Evolutionary conservation across 441 rosid species (phyloP), one percentile per base, ranked within the genome.

Genomic region (Melianthus villosus): DNA sequence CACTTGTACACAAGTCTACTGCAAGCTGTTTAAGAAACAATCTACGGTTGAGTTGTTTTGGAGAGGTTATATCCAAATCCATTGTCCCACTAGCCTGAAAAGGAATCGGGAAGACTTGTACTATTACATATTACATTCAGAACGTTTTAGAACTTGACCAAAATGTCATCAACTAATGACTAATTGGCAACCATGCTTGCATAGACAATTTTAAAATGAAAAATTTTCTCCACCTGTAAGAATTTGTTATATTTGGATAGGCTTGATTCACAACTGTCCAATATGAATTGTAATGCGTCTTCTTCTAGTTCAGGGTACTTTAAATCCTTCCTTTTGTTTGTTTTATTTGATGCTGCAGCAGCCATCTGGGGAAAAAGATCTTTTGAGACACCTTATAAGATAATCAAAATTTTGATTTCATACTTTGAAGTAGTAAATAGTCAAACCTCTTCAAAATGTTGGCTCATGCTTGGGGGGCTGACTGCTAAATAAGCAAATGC

Each of bases 51-150:
- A 83, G 68, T 40, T 80, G 97, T 65, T 78, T 89, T 5, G 92
- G 97, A 43, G 95, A 81, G 53, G 93, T 81, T 57, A 81, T 73
- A 38, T 89, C 97, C 67, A 89, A 71, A 61, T 83, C 97, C 87
- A 81, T 81, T 10, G 83, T 67, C 60, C 93, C 93, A 65, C 95
- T 89, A 57, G 65, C 93, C 97, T 81, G 54, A 3, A 3, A 34
- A 2, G 15, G 10, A 16, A 40, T 31, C 23, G 32, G 7, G 20
- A 27, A 22, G 11, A 29, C 40, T 14, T 1, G 30, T 26, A 4
- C 34, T 20, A 23, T n/a, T n/a, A n/a, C n/a, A n/a, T n/a, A n/a
- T n/a, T n/a, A n/a, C n/a, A n/a, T n/a, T n/a, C n/a, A n/a, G n/a
- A n/a, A n/a, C n/a, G n/a, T n/a, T n/a, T n/a, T n/a, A n/a, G n/a